These are phyloP conservation scores for Neurospora pannonica DNA, from an alignment of 495 filamentous ascomycete genomes.

Conservation along the genomic window DNA sequence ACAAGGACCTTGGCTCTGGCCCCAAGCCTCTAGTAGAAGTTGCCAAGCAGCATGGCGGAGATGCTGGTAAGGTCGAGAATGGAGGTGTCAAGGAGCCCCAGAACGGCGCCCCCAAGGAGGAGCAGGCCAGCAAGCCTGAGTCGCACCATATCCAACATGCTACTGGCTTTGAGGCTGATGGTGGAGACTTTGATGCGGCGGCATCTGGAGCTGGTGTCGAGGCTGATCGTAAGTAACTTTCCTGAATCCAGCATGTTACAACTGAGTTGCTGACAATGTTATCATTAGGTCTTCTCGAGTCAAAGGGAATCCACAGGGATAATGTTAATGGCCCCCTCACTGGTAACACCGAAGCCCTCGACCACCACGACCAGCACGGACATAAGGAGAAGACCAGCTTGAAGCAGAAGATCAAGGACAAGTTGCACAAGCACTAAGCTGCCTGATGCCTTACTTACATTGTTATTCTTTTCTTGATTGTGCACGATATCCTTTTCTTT, in stretches of 20 bases:
- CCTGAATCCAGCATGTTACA: neutral
- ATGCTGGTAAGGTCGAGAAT: conserved; percentile 19
- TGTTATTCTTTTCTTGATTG: neutral
- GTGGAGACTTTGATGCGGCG: conserved; percentile 57
- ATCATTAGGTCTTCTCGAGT: conserved; percentile 30
- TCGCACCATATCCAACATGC: neutral
- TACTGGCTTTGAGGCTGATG: conserved; percentile 47
- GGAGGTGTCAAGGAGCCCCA: conserved; percentile 3
- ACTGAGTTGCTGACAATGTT: neutral
- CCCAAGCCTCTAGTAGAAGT: conserved; percentile 31
- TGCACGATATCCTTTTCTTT: neutral
- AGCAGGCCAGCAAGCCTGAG: conserved; percentile 12
- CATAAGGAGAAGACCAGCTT: conserved; percentile 25
- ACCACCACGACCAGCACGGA: neutral
- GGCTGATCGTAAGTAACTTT: conserved; percentile 47
- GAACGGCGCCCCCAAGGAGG: conserved; percentile 4
- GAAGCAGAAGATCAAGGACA: conserved; percentile 39
- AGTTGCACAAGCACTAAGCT: conserved; percentile 26
- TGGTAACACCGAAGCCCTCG: neutral
- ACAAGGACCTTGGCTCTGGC: conserved; percentile 33
- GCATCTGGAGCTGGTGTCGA: conserved; percentile 53
- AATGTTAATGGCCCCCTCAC: neutral
- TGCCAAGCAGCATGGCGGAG: conserved; percentile 33
- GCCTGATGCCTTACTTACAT: neutral
- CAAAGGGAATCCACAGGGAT: conserved; percentile 28